phyloP scores from a whole-genome alignment of 169 alveolate species.

The Eimeria necatrix region DNA sequence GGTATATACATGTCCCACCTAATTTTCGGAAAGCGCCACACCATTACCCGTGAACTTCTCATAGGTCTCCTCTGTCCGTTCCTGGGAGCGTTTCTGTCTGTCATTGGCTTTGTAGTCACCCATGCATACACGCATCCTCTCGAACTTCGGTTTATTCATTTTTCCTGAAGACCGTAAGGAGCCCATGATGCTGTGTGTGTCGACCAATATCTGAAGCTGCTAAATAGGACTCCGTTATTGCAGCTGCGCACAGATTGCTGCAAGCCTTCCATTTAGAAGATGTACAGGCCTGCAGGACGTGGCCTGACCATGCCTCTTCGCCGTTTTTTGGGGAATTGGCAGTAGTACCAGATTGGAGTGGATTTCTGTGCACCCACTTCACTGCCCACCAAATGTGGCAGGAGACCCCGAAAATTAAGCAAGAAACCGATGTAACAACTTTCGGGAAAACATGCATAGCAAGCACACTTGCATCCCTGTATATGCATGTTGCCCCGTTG shows the following conservation, averaged over 20 bases:
- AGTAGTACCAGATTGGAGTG: too few species aligned
- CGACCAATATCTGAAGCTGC: not conserved
- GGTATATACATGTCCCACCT: constrained; percentile 78
- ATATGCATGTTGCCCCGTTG: too few species aligned
- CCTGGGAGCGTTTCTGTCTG: constrained; percentile 78
- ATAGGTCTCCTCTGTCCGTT: constrained; percentile 77
- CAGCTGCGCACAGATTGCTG: not conserved
- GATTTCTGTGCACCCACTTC: too few species aligned
- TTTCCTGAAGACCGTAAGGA: not conserved
- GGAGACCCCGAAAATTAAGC: too few species aligned
- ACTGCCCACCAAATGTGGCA: too few species aligned
- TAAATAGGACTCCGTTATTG: not conserved
- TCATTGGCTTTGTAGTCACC: constrained; percentile 75
- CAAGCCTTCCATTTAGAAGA: not conserved
- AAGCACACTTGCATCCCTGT: too few species aligned
- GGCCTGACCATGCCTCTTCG: too few species aligned
- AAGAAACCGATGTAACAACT: too few species aligned
- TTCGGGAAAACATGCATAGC: too few species aligned
- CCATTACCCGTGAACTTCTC: constrained; percentile 54
- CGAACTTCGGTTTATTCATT: constrained; percentile 76
- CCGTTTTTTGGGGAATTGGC: too few species aligned
- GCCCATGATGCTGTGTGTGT: not conserved
- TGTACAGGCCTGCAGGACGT: not conserved
- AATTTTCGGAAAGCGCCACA: constrained; percentile 34
- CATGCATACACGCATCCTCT: constrained; percentile 78